A percentile compares a stretch with the other conserved stretches of the same genome.
phyloP scores from a whole-genome alignment of 2,329 filamentous ascomycete genomes.

The Penicillium sclerotiorum region DNA sequence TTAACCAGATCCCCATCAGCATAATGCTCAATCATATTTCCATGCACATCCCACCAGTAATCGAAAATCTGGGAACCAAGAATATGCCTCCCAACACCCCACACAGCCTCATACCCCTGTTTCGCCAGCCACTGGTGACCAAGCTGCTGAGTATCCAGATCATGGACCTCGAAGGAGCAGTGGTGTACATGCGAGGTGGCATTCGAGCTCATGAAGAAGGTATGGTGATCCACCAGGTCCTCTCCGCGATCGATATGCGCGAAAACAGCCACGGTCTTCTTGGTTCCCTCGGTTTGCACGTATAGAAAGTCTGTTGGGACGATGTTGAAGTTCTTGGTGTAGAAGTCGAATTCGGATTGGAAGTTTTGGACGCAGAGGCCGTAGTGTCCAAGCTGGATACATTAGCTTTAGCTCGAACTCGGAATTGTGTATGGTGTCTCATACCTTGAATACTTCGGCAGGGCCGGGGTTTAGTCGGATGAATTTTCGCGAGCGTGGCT shows the following conservation, averaged over 20 bases:
- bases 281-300: conserved; percentile 17
- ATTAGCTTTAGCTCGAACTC: not conserved
- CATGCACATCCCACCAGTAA: conserved; percentile 52
- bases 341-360: conserved; percentile 28
- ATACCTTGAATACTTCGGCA: conserved; percentile 37
- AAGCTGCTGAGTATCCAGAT: conserved; percentile 56
- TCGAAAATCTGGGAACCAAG: conserved; percentile 57
- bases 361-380: conserved; percentile 32
- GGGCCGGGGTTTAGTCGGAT: conserved; percentile 35
- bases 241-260: conserved; percentile 54
- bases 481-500: conserved; percentile 32
- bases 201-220: conserved; percentile 51
- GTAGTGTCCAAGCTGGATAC: conserved; percentile 32
- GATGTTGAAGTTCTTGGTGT: conserved; percentile 35
- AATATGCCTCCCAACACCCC: conserved; percentile 57
- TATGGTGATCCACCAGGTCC: conserved; percentile 55
- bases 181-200: conserved; percentile 51
- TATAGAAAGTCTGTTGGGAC: conserved; percentile 36
- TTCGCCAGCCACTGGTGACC: conserved; percentile 55
- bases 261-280: conserved; percentile 47
- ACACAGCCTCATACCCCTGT: conserved; percentile 50
- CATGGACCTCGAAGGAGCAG: conserved; percentile 54
- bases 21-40: conserved; percentile 45
- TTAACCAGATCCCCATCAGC: conserved; percentile 58
- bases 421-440: too few relatives aligned